Base-by-base conservation (phyloP, 106 monocot genomes). In the Chionographis japonica region DNA sequence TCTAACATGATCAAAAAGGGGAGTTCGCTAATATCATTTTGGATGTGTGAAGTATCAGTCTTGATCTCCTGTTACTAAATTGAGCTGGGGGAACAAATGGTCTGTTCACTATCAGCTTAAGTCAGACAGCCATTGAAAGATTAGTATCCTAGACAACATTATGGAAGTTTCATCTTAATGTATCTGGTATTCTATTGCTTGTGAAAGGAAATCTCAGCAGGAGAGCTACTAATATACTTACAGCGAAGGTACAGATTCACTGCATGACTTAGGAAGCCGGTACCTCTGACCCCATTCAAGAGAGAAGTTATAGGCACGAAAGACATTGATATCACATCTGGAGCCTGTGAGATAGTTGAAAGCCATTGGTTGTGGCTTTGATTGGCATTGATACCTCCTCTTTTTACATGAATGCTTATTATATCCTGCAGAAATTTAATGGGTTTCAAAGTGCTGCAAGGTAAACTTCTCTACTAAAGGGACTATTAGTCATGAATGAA, bases 161-260 rank as follows among this genome's bases (percentile, higher is more conserved):
- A 46, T 46, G 46, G 9, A 46, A 10, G 46, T 46, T 46, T 1
- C 46, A 46, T 46, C 5, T 0, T 46, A 46, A 46, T 10, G 8
- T 46, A 46, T 46, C 8, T 46, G 9, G 46, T 5, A 46, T 46
- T 6, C 46, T 46, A 46, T 10, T 46, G 9, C 46, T 6, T 46
- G 8, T 10, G 46, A 4, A 56, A 40, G 40, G 16, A 27, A 41
- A 56, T 41, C 39, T 16, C 35, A 20, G 4, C 15, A 42, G 53
- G 50, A 69, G 12, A 37, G 40, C n/a, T 4, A 40, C 17, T 18
- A 62, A 50, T 39, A 58, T 58, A 81, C 88, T 80, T 79, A 92
- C 92, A 81, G 3, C 88, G 88, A 63, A 92, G 92, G 52, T 92
- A 88, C n/a, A 85, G 78, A 65, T 92, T 92, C 67, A 92, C 63